Evolutionary conservation across 495 filamentous ascomycete species (phyloP), one percentile per base, ranked within the genome.

Genomic region (Cenococcum geophilum): DNA sequence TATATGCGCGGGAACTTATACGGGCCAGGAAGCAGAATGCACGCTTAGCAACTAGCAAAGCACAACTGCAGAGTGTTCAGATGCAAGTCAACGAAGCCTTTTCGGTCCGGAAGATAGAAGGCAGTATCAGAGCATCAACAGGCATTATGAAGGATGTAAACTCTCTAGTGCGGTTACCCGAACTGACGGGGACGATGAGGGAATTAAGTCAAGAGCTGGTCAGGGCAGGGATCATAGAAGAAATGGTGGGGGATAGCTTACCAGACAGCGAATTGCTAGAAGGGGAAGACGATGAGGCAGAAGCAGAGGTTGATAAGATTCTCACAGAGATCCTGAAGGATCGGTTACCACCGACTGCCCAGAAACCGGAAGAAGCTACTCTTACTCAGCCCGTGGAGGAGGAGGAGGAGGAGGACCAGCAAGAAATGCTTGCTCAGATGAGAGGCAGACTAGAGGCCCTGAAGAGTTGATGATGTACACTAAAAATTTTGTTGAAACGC

Each of bases 31-130:
- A 86, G 65, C 86, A 91, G 58, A 79, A 78, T 10, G 73, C 78
- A 22, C 85, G 93, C 20, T 78, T 98, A 20, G 76, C 82, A 36
- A 97, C 95, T 1, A 86, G 83, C 62, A 92, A 92, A 69, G 95
- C 93, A 5, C 93, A 97, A 76, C 82, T 98, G 18, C 86, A 88
- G 75, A 91, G 86, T 71, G 95, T 98, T 58, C 86, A 91, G 67
- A 96, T 97, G 95, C 95, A 97, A 74, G 95, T 98, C 63, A 90
- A 89, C 69, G 92, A 97, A 75, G 92, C 95, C 1, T 98, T 97
- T 70, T 89, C 89, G 5, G 86, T 96, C 69, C 85, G 92, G 64
- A 96, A 95, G 79, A 97, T 97, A 66, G 92, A 97, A 78, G 95
- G 95, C 45, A 90, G 84, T 71, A 89, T 98, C 64, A 79, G 84